Conservation (phyloP, 225 moss, liverwort and hornwort genomes). For the Climacium dendroides region DNA sequence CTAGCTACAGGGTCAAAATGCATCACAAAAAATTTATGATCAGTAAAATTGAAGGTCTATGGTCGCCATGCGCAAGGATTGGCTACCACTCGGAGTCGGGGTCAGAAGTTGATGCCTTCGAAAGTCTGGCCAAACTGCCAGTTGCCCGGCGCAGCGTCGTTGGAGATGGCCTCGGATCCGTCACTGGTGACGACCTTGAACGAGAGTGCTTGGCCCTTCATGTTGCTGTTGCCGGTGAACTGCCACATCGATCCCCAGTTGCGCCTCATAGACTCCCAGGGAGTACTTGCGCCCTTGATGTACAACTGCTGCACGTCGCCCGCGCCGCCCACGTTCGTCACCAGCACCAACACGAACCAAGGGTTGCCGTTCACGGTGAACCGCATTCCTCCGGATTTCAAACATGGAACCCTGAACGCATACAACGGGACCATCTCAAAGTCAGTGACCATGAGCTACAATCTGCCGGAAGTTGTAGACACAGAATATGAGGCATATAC, state of each 20-base stretch:
- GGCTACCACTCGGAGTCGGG: background rate
- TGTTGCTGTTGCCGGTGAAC: slow-evolving; percentile 27
- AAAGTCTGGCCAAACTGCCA: slow-evolving; percentile 46
- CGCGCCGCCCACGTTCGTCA: slow-evolving; percentile 39
- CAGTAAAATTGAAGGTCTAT: background rate
- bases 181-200: slow-evolving; percentile 33
- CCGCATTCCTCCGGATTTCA: slow-evolving; percentile 32
- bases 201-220: slow-evolving; percentile 28
- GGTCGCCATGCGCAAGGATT: background rate
- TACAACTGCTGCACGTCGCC: slow-evolving; percentile 48
- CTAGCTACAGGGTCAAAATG: slow-evolving; percentile 26
- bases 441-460: background rate
- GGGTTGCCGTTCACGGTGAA: slow-evolving; percentile 48
- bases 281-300: slow-evolving; percentile 18
- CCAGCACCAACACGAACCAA: slow-evolving; percentile 31
- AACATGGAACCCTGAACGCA: slow-evolving; percentile 22
- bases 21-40: background rate
- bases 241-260: slow-evolving; percentile 56
- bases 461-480: background rate
- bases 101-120: slow-evolving; percentile 41
- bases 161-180: slow-evolving; percentile 10
- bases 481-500: no score
- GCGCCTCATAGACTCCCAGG: slow-evolving; percentile 16
- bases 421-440: background rate
- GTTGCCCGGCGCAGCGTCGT: slow-evolving; percentile 15